A percentile compares a stretch with the other conserved stretches of the same genome.
phyloP scores from a whole-genome alignment of 2,329 filamentous ascomycete species.

The Xylariaceae sp. region DNA sequence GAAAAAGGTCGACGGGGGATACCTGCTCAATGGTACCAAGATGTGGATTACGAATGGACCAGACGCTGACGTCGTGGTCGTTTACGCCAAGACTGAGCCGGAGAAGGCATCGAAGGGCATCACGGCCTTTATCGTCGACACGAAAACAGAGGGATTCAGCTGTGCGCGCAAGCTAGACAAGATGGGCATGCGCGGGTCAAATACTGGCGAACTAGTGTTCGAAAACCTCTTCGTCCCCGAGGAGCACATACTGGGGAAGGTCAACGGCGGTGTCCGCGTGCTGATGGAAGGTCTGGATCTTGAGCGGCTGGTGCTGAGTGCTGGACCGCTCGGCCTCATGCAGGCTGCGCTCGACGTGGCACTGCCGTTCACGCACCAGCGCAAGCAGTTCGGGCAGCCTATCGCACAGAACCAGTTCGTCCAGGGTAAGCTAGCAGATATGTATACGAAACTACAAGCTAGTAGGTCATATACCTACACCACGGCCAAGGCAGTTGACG shows the following conservation, averaged over 20 bases:
- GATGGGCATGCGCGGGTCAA: conserved; percentile 95
- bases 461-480: conserved; percentile 82
- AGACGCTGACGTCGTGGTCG: conserved; percentile 85
- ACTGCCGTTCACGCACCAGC: conserved; percentile 82
- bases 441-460: conserved; percentile 92
- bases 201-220: conserved; percentile 91
- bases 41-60: conserved; percentile 99
- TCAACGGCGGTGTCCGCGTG: conserved; percentile 82
- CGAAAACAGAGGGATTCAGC: conserved; percentile 68
- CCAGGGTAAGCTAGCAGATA: conserved; percentile 89
- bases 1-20: conserved; percentile 77
- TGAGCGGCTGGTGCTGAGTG: conserved; percentile 85
- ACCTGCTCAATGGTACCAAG: conserved; percentile 82
- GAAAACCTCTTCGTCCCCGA: conserved; percentile 84
- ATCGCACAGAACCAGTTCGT: conserved; percentile 91
- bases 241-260: conserved; percentile 72
- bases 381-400: conserved; percentile 82
- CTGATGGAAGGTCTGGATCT: conserved; percentile 96
- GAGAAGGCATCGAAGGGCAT: conserved; percentile 81
- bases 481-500: conserved; percentile 76
- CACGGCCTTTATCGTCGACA: conserved; percentile 87
- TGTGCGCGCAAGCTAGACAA: conserved; percentile 93
- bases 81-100: conserved; percentile 94
- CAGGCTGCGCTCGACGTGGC: conserved; percentile 82
- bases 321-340: conserved; percentile 92